A percentile compares a stretch with the other conserved stretches of the same genome.
Conservation (phyloP, 2,329 filamentous ascomycete genomes). For the Rhynchosporium graminicola region DNA sequence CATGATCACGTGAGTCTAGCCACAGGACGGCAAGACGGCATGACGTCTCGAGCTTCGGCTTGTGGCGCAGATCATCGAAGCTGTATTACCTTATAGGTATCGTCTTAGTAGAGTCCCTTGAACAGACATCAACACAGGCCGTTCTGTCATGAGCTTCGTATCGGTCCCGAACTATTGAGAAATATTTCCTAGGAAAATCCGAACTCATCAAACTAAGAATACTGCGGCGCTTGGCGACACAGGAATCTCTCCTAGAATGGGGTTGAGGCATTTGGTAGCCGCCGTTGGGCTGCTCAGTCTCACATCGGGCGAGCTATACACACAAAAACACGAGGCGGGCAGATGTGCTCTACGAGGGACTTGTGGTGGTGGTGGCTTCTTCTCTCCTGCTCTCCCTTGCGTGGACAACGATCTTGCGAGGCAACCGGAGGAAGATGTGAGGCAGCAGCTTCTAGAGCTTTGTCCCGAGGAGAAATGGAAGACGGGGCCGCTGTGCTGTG, state of each 20-base stretch:
- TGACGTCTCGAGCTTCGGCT: too few relatives aligned
- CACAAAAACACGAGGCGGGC: constrained; percentile 74
- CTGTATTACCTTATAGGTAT: neutral
- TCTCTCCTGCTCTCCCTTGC: constrained; percentile 87
- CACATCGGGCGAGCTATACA: constrained; percentile 38
- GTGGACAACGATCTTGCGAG: constrained; percentile 84
- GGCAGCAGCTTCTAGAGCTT: constrained; percentile 77
- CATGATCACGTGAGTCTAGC: too few relatives aligned
- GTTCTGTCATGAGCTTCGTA: neutral
- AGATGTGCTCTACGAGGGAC: constrained; percentile 89
- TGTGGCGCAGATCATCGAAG: too few relatives aligned
- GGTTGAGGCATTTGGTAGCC: constrained; percentile 26
- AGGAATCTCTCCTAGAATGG: constrained; percentile 9
- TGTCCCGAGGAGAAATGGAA: constrained; percentile 83
- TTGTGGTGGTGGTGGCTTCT: constrained; percentile 88
- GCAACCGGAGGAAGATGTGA: constrained; percentile 69
- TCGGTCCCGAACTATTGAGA: neutral
- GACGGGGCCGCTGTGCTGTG: constrained; percentile 82
- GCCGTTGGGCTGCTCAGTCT: constrained; percentile 30
- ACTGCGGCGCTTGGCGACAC: constrained; percentile 15
- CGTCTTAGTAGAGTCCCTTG: neutral
- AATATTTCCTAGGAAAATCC: neutral
- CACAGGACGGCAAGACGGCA: too few relatives aligned
- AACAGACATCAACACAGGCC: neutral
- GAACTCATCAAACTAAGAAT: neutral